A percentile compares a stretch with the other conserved stretches of the same genome.
Evolutionary conservation across 306 rosid species (phyloP).

Genomic region (Castanea mollissima): DNA sequence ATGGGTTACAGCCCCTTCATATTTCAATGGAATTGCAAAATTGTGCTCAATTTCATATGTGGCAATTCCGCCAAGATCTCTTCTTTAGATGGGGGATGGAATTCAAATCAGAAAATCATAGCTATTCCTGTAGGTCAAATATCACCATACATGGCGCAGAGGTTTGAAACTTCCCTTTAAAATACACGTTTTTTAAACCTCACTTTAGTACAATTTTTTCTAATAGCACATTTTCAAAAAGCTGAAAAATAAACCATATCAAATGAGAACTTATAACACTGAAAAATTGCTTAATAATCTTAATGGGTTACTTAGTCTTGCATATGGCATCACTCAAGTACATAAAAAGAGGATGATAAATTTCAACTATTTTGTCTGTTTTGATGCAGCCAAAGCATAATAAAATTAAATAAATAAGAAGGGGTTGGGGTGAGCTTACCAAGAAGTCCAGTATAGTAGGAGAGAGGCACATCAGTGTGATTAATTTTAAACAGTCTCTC

Average conservation of each 20-base stretch:
- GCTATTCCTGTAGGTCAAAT: background rate
- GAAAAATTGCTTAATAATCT: background rate
- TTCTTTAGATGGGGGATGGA: no score
- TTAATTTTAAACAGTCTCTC: constrained; percentile 30
- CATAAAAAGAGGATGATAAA: background rate
- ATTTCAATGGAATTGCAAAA: background rate
- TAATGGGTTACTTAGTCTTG: background rate
- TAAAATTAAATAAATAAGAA: background rate
- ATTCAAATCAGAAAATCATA: background rate
- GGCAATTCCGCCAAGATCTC: no score
- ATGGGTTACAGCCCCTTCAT: background rate
- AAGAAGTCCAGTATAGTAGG: constrained; percentile 48
- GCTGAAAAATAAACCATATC: no score
- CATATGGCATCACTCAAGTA: background rate
- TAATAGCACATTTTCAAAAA: no score
- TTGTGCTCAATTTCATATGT: no score
- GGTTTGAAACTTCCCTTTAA: background rate
- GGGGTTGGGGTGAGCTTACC: constrained; percentile 11
- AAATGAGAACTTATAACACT: background rate
- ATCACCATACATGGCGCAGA: background rate
- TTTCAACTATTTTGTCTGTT: background rate
- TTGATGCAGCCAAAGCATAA: background rate
- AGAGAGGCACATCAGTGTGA: constrained; percentile 43
- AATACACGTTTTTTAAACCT: no score
- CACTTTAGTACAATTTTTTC: no score